Conservation (phyloP, 306 rosid genomes). For the Cicer yamashitae region DNA sequence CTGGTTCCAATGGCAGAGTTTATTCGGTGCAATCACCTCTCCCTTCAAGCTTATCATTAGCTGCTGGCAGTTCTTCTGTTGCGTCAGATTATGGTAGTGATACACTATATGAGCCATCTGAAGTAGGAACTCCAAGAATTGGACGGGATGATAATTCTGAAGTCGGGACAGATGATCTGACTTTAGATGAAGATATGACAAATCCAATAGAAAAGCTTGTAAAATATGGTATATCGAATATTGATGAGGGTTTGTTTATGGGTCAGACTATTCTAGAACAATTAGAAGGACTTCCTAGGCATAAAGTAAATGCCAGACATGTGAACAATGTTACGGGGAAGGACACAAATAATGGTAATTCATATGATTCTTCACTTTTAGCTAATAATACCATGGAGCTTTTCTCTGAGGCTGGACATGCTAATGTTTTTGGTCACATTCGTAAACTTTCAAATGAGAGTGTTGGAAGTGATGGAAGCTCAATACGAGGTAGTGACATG, state of each 20-base stretch:
- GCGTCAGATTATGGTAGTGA: conserved; percentile 96
- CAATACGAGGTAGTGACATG: conserved; percentile 83
- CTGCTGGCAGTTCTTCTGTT: conserved; percentile 80
- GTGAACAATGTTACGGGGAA: conserved; percentile 59
- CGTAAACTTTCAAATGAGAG: conserved; percentile 89
- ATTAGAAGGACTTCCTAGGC: conserved; percentile 95
- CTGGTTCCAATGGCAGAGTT: conserved; percentile 56
- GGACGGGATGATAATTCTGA: conserved; percentile 87
- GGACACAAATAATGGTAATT: conserved; percentile 68
- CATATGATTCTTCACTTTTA: conserved; percentile 67
- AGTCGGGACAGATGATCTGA: conserved; percentile 78
- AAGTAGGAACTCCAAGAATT: conserved; percentile 75
- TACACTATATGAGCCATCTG: conserved; percentile 89
- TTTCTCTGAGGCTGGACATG: conserved; percentile 72
- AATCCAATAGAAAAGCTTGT: conserved; percentile 89
- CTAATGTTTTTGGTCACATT: conserved; percentile 61
- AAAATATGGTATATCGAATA: conserved; percentile 87
- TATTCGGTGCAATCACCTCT: conserved; percentile 65
- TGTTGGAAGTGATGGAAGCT: conserved; percentile 88
- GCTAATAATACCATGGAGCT: conserved; percentile 73
- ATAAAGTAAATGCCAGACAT: conserved; percentile 76
- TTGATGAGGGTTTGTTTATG: conserved; percentile 95
- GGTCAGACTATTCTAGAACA: conserved; percentile 96
- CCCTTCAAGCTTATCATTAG: conserved; percentile 65
- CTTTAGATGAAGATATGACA: conserved; percentile 82